Evolutionary conservation across 129 eudicot genomes (phyloP), one percentile per base, ranked within the genome.

Genomic region (Apium graveolens): DNA sequence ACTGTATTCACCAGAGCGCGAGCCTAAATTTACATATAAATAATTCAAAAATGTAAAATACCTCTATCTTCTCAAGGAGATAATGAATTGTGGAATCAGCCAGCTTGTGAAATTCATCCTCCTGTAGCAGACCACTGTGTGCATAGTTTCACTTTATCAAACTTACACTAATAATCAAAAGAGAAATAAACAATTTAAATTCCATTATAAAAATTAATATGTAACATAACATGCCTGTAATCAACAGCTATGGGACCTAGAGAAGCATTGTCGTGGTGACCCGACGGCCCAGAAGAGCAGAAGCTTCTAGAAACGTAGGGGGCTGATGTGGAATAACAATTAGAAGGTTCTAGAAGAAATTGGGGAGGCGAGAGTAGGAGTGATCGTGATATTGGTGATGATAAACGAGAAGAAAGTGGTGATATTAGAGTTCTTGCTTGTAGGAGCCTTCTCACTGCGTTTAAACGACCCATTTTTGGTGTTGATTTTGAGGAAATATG

Each of bases 31-130:
- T 34, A 13, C 14, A 31, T n/a, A 11, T 1, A 0, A 0, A 66
- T 1, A 66, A 0, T 8, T 0, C 4, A 24, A 24, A 11, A 75
- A 38, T 38, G 41, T 10, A 37, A 18, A 80, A 68, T 86, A 90
- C 99, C 97, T 96, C 99, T 20, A 92, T 82, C 84, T 87, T 96
- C 92, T 96, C 99, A 43, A 92, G 87, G 80, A 96, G 85, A 66
- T 89, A 83, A 79, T 96, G 93, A 81, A 92, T 92, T 37, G 99
- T 92, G 57, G 96, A 86, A 87, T 96, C 91, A 17, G 99, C 99
- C 85, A 96, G 85, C 70, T 80, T 84, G 63, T 96, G 97, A 85
- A 88, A 96, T 82, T 96, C 96, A 74, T 92, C 97, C 87, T 92
- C 97, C 85, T 86, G 88, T 81, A 92, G 83, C 81, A 92, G 31